phyloP scores from a whole-genome alignment of 768 basidiomycete genomes.

The Phylloporus sp. region DNA sequence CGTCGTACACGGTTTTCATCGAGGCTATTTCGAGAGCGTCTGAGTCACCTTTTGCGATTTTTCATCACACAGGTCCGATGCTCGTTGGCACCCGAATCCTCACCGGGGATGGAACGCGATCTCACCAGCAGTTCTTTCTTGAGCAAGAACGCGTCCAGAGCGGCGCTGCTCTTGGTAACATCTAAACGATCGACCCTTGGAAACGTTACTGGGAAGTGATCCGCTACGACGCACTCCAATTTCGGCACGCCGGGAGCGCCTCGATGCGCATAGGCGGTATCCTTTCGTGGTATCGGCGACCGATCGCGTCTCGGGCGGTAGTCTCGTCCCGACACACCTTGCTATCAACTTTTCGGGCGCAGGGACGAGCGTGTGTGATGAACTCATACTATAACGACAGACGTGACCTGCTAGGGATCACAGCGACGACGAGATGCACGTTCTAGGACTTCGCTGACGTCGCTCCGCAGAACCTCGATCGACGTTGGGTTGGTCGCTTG shows the following conservation, averaged over 20 bases:
- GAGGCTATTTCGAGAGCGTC: too few relatives aligned
- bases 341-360: background rate
- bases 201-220: conserved; percentile 9
- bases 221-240: conserved; percentile 7
- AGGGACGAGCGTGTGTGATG: background rate
- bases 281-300: conserved; percentile 1
- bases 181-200: conserved; percentile 3
- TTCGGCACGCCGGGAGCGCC: conserved; percentile 6
- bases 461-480: too few relatives aligned
- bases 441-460: too few relatives aligned
- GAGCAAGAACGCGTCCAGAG: background rate
- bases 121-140: conserved; percentile 4
- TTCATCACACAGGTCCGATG: too few relatives aligned
- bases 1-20: too few relatives aligned
- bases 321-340: conserved; percentile 1
- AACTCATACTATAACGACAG: conserved; percentile 10
- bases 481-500: too few relatives aligned
- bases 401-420: too few relatives aligned
- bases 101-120: conserved; percentile 7
- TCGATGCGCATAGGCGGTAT: conserved; percentile 2
- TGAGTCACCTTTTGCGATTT: too few relatives aligned
- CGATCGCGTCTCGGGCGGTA: background rate
- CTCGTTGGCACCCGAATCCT: too few relatives aligned
- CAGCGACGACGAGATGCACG: too few relatives aligned
- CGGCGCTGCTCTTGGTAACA: background rate